Evolutionary conservation across 345 rosid genomes (phyloP).

Genomic region (Corchorus olitorius): DNA sequence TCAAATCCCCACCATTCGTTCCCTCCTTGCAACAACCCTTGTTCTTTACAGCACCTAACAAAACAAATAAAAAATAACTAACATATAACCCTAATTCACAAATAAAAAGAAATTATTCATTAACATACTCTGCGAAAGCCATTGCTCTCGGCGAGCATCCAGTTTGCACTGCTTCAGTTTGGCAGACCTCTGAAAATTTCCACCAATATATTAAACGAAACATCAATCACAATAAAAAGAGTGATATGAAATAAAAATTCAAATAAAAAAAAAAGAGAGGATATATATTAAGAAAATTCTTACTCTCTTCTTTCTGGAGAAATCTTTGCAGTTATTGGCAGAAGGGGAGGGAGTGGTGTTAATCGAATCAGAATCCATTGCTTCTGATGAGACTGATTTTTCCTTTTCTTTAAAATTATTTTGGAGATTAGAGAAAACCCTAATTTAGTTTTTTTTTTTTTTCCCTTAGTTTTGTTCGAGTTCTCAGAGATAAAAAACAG

Average conservation of each 20-base stretch:
- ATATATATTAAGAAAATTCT: background rate
- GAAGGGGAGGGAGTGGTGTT: conserved; percentile 49
- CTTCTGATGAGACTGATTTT: conserved; percentile 16
- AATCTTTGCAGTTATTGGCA: conserved; percentile 57
- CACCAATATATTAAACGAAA: background rate
- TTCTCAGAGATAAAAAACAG: conserved; percentile 28
- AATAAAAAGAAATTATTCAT: background rate
- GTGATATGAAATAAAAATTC: background rate
- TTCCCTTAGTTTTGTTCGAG: conserved; percentile 16
- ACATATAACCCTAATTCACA: background rate
- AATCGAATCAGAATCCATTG: conserved; percentile 76
- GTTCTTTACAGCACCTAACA: conserved; percentile 53
- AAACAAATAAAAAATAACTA: background rate
- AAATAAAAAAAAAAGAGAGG: background rate
- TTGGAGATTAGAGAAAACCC: conserved; percentile 50
- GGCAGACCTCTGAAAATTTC: conserved; percentile 59
- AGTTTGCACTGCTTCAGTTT: conserved; percentile 93
- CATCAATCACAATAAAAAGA: background rate
- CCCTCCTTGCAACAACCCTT: conserved; percentile 57
- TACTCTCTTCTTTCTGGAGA: conserved; percentile 82
- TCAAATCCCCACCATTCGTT: conserved; percentile 25
- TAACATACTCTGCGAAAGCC: conserved; percentile 86
- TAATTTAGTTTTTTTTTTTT: conserved; percentile 34
- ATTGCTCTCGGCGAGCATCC: conserved; percentile 93
- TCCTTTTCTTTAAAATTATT: background rate